These are phyloP conservation scores for Paramyrothecium roridum DNA, from an alignment of 2,329 filamentous ascomycete genomes.

Conservation along the genomic window DNA sequence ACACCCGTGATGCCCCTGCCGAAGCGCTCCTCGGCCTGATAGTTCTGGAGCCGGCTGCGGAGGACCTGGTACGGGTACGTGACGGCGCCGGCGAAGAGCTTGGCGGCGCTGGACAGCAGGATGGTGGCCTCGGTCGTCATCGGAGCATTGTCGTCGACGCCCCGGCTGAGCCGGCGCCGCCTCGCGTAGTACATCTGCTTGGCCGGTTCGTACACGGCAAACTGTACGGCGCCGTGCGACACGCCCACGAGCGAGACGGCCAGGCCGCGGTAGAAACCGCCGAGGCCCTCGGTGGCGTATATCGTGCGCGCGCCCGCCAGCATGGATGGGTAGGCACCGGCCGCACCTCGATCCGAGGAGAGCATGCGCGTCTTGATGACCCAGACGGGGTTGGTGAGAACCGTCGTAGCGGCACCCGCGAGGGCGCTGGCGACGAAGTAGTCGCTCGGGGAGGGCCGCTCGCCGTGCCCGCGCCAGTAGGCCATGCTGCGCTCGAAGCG, in stretches of 20 bases:
- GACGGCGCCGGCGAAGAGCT: conserved; percentile 82
- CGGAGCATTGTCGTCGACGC: conserved; percentile 10
- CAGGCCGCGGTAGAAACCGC: conserved; percentile 85
- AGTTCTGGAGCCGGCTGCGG: conserved; percentile 82
- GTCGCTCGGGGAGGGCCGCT: conserved; percentile 52
- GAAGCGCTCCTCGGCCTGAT: conserved; percentile 74
- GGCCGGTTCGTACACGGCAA: conserved; percentile 83
- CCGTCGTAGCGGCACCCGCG: conserved; percentile 70
- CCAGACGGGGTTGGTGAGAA: conserved; percentile 94
- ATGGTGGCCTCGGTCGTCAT: conserved; percentile 75
- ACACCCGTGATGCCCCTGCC: conserved; percentile 69
- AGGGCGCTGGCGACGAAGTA: conserved; percentile 78
- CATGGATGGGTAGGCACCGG: conserved; percentile 80
- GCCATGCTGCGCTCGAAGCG: conserved; percentile 46
- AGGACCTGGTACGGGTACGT: conserved; percentile 97
- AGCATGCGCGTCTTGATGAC: conserved; percentile 98
- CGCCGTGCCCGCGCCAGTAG: conserved; percentile 11
- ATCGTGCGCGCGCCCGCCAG: conserved; percentile 66
- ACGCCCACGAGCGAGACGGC: conserved; percentile 82
- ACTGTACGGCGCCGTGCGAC: conserved; percentile 90
- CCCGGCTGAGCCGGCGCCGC: conserved; percentile 18
- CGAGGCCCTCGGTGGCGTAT: conserved; percentile 65
- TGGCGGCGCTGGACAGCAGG: conserved; percentile 74
- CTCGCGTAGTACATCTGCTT: conserved; percentile 54
- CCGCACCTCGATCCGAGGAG: conserved; percentile 69